Percentiles rank a stretch among this genome's conserved stretches.
phyloP scores from a whole-genome alignment of 345 rosid species.

The Schrenkiella parvula region DNA sequence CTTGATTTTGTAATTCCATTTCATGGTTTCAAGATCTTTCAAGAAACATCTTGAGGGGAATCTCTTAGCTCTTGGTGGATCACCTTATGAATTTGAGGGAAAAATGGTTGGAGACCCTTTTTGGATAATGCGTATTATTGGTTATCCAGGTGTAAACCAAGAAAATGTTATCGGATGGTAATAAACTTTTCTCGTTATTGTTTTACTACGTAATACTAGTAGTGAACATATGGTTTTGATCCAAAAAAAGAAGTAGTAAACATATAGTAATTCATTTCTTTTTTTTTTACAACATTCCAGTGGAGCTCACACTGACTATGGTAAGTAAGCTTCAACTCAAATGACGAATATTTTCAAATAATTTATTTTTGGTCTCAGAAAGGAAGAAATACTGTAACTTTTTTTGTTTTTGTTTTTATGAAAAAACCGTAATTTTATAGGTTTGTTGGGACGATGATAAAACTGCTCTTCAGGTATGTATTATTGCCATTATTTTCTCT shows the following conservation, averaged over 20 bases:
- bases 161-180: slow-evolving; percentile 74
- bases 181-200: neutral
- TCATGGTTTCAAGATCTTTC: slow-evolving; percentile 50
- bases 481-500: neutral
- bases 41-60: slow-evolving; percentile 66
- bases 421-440: slow-evolving; percentile 19
- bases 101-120: slow-evolving; percentile 65
- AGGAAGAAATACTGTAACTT: neutral
- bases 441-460: slow-evolving; percentile 63
- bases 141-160: slow-evolving; percentile 54
- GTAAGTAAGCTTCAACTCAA: slow-evolving; percentile 30
- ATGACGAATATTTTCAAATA: neutral
- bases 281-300: slow-evolving; percentile 30
- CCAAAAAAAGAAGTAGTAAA: too few relatives aligned
- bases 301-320: slow-evolving; percentile 84
- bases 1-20: neutral
- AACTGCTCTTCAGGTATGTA: slow-evolving; percentile 68
- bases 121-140: slow-evolving; percentile 75
- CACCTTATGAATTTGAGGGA: slow-evolving; percentile 68
- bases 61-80: slow-evolving; percentile 63
- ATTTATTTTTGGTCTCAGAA: neutral
- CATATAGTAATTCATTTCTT: neutral
- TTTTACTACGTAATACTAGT: neutral
- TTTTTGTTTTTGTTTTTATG: neutral
- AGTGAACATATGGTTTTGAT: too few relatives aligned